Percentiles rank a stretch among this genome's conserved stretches.
These are phyloP conservation scores for Teunomyces kruisii DNA, from an alignment of 805 yeast species.

Conservation along the genomic window DNA sequence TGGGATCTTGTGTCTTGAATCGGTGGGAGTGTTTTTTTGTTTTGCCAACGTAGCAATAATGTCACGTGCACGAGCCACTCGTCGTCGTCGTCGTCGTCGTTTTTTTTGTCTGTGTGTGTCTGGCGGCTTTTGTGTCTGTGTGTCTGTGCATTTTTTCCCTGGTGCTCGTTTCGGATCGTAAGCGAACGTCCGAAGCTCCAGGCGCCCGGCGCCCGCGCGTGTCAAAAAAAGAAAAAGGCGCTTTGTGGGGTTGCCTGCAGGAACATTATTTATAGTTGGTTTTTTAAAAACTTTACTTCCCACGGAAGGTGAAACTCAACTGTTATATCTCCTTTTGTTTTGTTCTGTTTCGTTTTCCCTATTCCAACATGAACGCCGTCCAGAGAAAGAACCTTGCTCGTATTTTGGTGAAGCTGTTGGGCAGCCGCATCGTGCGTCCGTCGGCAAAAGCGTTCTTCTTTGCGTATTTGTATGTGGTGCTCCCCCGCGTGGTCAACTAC, in stretches of 20 bases:
- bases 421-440: conserved; percentile 1
- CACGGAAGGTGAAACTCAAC: no score
- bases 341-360: no score
- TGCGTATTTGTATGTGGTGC: conserved; percentile 34
- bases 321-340: no score
- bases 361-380: background rate
- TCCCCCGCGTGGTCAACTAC: conserved; percentile 27
- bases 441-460: conserved; percentile 32
- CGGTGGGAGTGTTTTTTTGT: background rate
- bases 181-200: background rate
- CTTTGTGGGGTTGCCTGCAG: no score
- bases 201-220: no score
- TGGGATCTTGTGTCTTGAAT: background rate
- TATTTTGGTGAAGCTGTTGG: background rate
- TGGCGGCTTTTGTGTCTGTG: background rate
- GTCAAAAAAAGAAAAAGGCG: no score
- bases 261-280: no score
- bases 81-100: no score
- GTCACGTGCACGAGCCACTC: background rate
- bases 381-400: conserved; percentile 1
- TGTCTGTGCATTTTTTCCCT: background rate
- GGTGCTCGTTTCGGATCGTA: background rate
- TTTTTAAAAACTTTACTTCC: no score
- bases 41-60: background rate
- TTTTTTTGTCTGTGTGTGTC: background rate